These are phyloP conservation scores for Stramenopiles sp. DNA, from an alignment of 352 stramenopile species.

Conservation along the genomic window DNA sequence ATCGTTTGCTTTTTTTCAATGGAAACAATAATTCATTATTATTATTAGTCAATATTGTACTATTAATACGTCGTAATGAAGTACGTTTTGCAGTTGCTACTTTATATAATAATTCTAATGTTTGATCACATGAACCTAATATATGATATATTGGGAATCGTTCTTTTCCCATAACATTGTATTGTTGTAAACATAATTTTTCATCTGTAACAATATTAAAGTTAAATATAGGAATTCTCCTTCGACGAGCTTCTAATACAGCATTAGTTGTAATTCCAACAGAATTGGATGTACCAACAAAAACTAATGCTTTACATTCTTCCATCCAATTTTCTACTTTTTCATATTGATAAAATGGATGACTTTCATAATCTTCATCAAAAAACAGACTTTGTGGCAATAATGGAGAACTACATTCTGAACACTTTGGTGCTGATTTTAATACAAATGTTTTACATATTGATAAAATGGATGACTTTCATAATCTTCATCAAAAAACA, in stretches of 20 bases:
- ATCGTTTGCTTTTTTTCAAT: neutral
- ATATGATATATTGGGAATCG: neutral
- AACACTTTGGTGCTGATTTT: neutral
- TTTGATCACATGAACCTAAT: neutral
- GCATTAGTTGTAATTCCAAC: constrained; percentile 27
- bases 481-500: constrained; percentile 49
- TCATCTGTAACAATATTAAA: constrained; percentile 1
- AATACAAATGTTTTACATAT: neutral
- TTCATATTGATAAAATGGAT: constrained; percentile 40
- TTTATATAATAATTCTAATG: neutral
- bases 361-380: constrained; percentile 41
- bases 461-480: constrained; percentile 35
- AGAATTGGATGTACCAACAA: constrained; percentile 36
- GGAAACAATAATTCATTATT: too few relatives aligned
- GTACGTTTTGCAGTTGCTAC: too few relatives aligned
- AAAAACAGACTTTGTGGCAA: constrained; percentile 30
- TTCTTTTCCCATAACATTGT: neutral
- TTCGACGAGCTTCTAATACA: neutral
- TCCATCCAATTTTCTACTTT: constrained; percentile 29
- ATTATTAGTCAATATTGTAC: too few relatives aligned
- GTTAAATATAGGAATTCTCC: neutral
- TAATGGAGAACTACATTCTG: constrained; percentile 12
- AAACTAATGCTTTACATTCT: constrained; percentile 29
- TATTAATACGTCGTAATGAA: too few relatives aligned
- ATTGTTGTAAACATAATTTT: neutral